Evolutionary conservation across 169 alveolate genomes (phyloP).

Genomic region (Condylostoma magnum): DNA sequence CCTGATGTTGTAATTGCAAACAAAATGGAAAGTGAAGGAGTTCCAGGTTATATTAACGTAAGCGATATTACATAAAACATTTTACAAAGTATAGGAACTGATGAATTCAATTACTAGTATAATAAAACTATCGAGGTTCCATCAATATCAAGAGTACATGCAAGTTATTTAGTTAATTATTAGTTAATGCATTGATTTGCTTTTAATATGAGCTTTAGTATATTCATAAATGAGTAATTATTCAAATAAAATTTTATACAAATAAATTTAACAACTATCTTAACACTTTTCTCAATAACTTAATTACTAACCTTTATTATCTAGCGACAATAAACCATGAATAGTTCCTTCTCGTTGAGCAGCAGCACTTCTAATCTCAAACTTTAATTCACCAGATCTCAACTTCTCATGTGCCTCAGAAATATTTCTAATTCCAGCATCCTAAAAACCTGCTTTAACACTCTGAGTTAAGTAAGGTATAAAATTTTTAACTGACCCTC

Average conservation of each 20-base stretch:
- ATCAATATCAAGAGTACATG: too few species aligned
- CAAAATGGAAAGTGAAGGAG: constrained; percentile 92
- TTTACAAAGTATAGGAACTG: too few species aligned
- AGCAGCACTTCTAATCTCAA: constrained; percentile 35
- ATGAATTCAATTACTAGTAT: too few species aligned
- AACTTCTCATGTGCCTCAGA: constrained; percentile 25
- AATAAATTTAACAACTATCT: too few species aligned
- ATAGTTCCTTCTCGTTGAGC: constrained; percentile 33
- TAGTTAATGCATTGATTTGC: too few species aligned
- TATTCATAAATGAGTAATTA: too few species aligned
- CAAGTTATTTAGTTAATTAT: too few species aligned
- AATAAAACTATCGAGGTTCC: too few species aligned
- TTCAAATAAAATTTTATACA: too few species aligned
- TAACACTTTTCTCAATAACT: too few species aligned
- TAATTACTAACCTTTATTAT: too few species aligned
- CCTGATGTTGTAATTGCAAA: constrained; percentile 94
- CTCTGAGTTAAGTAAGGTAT: constrained; percentile 32
- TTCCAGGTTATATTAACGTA: constrained; percentile 91
- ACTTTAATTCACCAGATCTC: constrained; percentile 3
- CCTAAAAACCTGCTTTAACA: constrained; percentile 33
- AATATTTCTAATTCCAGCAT: constrained; percentile 35
- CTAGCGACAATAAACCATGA: constrained; percentile 27
- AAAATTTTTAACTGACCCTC: constrained; percentile 32
- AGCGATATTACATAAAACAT: constrained; percentile 62
- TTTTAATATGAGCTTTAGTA: too few species aligned